phyloP scores from a whole-genome alignment of 2,329 filamentous ascomycete genomes.

The Ploettnerulaceae sp. region DNA sequence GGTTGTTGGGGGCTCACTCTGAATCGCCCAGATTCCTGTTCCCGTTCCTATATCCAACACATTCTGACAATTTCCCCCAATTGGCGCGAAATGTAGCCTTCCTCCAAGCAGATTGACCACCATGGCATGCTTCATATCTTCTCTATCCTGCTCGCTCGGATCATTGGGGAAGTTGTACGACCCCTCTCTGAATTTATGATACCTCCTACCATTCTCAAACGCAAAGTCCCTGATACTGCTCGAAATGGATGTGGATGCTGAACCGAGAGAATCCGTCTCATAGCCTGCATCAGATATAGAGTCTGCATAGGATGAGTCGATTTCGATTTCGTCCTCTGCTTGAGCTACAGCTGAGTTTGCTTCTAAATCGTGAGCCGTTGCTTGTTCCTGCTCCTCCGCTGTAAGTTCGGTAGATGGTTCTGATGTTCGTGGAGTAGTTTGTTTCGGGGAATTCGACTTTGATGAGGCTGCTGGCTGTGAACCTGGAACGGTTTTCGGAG shows the following conservation, averaged over 20 bases:
- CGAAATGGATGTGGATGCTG: slow-evolving; percentile 26
- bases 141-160: slow-evolving; percentile 53
- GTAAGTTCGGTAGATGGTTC: not conserved
- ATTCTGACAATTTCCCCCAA: slow-evolving; percentile 43
- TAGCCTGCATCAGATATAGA: slow-evolving; percentile 29
- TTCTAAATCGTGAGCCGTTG: slow-evolving; percentile 19
- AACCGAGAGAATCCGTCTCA: slow-evolving; percentile 26
- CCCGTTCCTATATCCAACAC: slow-evolving; percentile 55
- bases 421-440: not conserved
- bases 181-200: slow-evolving; percentile 51
- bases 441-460: not conserved
- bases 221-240: slow-evolving; percentile 45
- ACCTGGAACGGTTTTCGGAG: not conserved
- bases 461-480: not conserved
- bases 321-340: slow-evolving; percentile 29
- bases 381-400: slow-evolving; percentile 3
- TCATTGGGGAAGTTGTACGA: slow-evolving; percentile 57
- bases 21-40: slow-evolving; percentile 56
- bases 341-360: slow-evolving; percentile 23
- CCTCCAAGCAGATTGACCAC: slow-evolving; percentile 27
- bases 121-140: slow-evolving; percentile 45
- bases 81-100: slow-evolving; percentile 47
- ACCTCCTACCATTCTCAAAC: slow-evolving; percentile 54
- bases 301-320: slow-evolving; percentile 17
- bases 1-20: slow-evolving; percentile 34